Percentiles rank a stretch among this genome's conserved stretches.
Conservation (phyloP, 371 early-diverging fungal genomes). For the Apophysomyces variabilis region DNA sequence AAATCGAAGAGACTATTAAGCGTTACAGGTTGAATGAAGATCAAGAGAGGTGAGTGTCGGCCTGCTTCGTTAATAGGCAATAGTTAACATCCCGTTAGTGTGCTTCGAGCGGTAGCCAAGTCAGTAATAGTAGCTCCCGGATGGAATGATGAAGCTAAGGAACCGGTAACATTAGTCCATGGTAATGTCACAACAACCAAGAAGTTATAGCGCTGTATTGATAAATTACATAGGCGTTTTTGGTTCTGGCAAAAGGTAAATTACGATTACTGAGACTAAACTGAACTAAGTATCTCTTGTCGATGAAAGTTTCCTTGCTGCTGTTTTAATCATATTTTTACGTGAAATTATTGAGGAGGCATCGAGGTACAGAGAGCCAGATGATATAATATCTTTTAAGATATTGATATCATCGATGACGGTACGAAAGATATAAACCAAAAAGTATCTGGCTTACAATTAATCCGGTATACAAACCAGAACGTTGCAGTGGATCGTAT, state of each 20-base stretch:
- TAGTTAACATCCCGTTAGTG: conserved; percentile 22
- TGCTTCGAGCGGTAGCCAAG: conserved; percentile 59
- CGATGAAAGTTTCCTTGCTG: conserved; percentile 68
- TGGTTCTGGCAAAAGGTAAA: conserved; percentile 81
- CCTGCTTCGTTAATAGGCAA: too few relatives aligned
- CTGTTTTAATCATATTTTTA: conserved; percentile 79
- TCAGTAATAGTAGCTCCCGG: conserved; percentile 56
- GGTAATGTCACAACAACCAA: conserved; percentile 30
- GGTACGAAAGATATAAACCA: conserved; percentile 23
- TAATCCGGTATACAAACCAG: conserved; percentile 15
- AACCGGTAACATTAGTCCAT: conserved; percentile 59
- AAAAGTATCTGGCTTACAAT: background rate
- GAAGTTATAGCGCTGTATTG: background rate
- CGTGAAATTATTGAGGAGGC: conserved; percentile 59
- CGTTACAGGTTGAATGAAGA: conserved; percentile 65
- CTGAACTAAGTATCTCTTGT: background rate
- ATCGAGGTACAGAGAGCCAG: conserved; percentile 35
- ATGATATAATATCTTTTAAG: conserved; percentile 46
- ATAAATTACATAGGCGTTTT: conserved; percentile 58
- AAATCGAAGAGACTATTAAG: conserved; percentile 38
- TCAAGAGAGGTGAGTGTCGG: conserved; percentile 50
- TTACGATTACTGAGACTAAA: background rate
- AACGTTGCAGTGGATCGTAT: conserved; percentile 94
- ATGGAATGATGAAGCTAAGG: conserved; percentile 41
- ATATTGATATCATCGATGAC: conserved; percentile 73